phyloP scores from a whole-genome alignment of 768 basidiomycete genomes.

The Boletus rubroflammeus region DNA sequence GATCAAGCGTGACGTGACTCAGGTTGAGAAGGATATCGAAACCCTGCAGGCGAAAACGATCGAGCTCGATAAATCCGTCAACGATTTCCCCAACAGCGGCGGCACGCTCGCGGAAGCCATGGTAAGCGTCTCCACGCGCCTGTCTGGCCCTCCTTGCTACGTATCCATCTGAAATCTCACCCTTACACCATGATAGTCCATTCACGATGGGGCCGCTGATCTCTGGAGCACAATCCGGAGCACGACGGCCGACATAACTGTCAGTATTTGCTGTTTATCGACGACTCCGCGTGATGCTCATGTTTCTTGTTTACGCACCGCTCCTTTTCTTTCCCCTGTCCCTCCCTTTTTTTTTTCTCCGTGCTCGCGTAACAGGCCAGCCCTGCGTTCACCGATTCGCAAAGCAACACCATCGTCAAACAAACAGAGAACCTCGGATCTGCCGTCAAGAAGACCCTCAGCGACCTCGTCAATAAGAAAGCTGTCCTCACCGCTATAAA shows the following conservation, averaged over 20 bases:
- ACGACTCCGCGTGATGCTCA: background rate
- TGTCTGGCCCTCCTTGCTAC: background rate
- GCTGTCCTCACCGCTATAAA: accelerated
- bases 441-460: background rate
- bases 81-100: background rate
- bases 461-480: background rate
- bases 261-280: background rate
- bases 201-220: accelerated
- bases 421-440: accelerated
- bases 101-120: accelerated
- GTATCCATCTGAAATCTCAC: background rate
- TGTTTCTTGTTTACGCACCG: background rate
- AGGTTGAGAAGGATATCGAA: background rate
- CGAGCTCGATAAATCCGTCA: background rate
- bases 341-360: background rate
- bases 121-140: background rate
- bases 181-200: background rate
- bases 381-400: background rate
- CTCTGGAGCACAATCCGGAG: accelerated
- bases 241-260: background rate
- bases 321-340: background rate
- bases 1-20: background rate
- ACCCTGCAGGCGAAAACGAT: accelerated
- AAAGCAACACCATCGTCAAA: background rate
- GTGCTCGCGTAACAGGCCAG: background rate